Conservation (phyloP, 495 filamentous ascomycete species). For the Talaromyces liani region DNA sequence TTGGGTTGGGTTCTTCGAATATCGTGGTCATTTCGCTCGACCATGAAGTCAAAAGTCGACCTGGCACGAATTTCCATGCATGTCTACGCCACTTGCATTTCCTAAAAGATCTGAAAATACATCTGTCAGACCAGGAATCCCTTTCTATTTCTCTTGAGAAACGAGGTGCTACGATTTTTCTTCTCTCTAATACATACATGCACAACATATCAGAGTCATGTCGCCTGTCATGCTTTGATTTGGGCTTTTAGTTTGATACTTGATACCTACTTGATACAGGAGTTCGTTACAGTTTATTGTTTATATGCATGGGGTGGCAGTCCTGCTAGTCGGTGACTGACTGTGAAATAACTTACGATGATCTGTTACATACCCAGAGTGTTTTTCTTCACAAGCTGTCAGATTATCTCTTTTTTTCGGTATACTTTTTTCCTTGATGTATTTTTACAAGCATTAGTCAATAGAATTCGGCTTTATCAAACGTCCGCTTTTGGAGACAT, state of each 20-base stretch:
- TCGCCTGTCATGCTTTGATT: not conserved
- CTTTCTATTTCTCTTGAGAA: not conserved
- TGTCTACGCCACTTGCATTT: not conserved
- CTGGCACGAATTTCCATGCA: not conserved
- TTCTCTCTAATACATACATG: not conserved
- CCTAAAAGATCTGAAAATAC: not conserved
- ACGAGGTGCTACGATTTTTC: not conserved
- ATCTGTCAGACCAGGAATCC: not conserved
- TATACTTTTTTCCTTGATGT: not conserved
- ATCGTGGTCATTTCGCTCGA: not conserved
- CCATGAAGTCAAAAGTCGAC: not conserved
- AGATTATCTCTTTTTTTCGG: not conserved
- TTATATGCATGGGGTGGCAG: not conserved
- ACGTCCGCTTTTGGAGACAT: not conserved
- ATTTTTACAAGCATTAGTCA: conserved; percentile 1
- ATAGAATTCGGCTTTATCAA: not conserved
- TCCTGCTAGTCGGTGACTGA: not conserved
- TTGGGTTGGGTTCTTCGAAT: not conserved
- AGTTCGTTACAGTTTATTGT: not conserved
- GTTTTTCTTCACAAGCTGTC: not conserved
- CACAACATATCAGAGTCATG: not conserved
- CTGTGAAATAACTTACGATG: not conserved
- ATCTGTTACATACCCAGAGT: not conserved
- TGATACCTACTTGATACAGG: not conserved
- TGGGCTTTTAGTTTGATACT: not conserved